Evolutionary conservation across 768 basidiomycete species (phyloP), one percentile per base, ranked within the genome.

Genomic region (Russula sp.): DNA sequence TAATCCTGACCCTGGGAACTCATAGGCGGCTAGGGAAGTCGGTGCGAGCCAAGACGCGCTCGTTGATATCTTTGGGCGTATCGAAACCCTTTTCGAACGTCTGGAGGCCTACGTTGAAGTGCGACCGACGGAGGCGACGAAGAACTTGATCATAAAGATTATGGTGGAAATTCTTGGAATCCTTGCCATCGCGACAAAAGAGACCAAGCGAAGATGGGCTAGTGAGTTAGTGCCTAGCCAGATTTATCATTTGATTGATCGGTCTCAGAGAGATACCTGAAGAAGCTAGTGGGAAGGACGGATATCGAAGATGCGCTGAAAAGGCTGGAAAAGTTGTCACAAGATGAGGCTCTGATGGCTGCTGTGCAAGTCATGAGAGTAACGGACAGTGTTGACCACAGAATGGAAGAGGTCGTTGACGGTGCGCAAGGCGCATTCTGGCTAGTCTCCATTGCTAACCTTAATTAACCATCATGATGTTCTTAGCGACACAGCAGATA

Each of bases 181-280:
- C 40, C 42, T 59, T 18, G 59, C 59, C 3, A 53, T 59, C 5
- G 51, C 59, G 8, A 59, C 59, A 6, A 35, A 59, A 14, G 59
- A 59, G 42, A 45, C 53, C 35, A 59, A 22, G 11, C 32, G 20
- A 34, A 31, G 50, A 32, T 32, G 49, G n/a, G 50, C 39, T n/a
- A 51, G 58, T 59, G 7, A 42, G 50, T 42, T 20, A 1, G 20
- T 40, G 18, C 35, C 4, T n/a, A 40, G 39, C 16, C 6, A 42
- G 16, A 2, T 11, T 51, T 8, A 9, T 9, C 39, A 11, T 11
- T n/a, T 52, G 34, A 34, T 50, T 40, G 27, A 44, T 16, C 2
- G 8, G 1, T 6, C n/a, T 32, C 45, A 59, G 58, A 59, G 50
- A 59, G 34, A 35, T 59, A 59, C 44, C 9, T 59, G 31, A 48